Evolutionary conservation across 495 filamentous ascomycete species (phyloP), one percentile per base, ranked within the genome.

Genomic region (Neurospora cerealis): DNA sequence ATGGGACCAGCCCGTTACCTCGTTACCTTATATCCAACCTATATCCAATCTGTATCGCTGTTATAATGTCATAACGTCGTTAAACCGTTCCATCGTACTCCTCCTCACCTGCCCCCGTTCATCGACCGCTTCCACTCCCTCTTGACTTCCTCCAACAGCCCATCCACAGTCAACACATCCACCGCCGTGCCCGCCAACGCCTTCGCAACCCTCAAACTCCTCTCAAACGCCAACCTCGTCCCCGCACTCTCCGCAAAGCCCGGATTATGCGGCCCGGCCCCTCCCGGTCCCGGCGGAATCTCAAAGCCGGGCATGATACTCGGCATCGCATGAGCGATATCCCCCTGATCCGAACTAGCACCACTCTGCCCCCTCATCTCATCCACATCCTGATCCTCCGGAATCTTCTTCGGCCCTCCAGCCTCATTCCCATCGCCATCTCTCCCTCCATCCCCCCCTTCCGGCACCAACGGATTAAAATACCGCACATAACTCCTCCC

Each of bases 241-340:
- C 88, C 86, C 3, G 89, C 86, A 0, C 87, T 85, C 15, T 82
- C 80, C 32, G 87, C 85, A 81, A 91, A 93, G 4, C 85, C 85
- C 0, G 88, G 87, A 75, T 85, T 90, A 77, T 93, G 90, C 15
- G 85, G 87, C n/a, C 84, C 86, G 4, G 80, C 82, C 0, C 83
- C 84, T 17, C 83, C 77, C 3, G 83, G 80, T 0, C 81, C 83
- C 11, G 81, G 77, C 13, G 76, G 79, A 15, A 93, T 91, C 5
- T 72, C 60, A 36, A 92, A 91, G 54, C 87, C 86, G 2, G 85
- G 83, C 73, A 85, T 88, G 21, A 93, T 75, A 41, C 87, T 90
- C 28, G 91, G 91, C 75, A 90, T 85, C 2, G 86, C 84, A 76
- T 91, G 87, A 77, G 88, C 90, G 73, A 93, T 84, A 76, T 92